A percentile compares a stretch with the other conserved stretches of the same genome.
phyloP scores from a whole-genome alignment of 2,329 filamentous ascomycete genomes.

The Pseudofabraea citricarpa region DNA sequence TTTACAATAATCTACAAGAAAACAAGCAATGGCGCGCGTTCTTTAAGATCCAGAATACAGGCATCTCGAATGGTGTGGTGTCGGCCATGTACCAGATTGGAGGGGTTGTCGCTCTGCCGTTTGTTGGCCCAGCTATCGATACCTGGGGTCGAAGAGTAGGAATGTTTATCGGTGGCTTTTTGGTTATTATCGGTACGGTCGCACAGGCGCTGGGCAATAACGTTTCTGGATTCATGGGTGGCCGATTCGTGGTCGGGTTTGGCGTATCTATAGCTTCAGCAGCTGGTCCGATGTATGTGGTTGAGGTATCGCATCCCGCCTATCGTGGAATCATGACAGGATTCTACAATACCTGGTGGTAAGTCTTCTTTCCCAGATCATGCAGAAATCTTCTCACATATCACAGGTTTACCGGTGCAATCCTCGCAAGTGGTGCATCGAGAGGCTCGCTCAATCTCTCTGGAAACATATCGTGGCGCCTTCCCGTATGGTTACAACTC shows the following conservation, averaged over 20 bases:
- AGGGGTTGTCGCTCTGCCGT: slow-evolving; percentile 39
- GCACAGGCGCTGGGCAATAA: slow-evolving; percentile 32
- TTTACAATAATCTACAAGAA: slow-evolving; percentile 42
- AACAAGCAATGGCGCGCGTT: slow-evolving; percentile 34
- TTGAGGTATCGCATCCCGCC: slow-evolving; percentile 39
- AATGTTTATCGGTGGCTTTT: slow-evolving; percentile 37
- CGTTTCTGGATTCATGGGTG: slow-evolving; percentile 39
- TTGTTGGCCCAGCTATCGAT: slow-evolving; percentile 41
- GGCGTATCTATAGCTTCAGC: slow-evolving; percentile 40
- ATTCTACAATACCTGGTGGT: slow-evolving; percentile 25
- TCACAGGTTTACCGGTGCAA: slow-evolving; percentile 44
- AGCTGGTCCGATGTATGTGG: slow-evolving; percentile 40
- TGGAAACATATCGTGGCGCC: slow-evolving; percentile 35
- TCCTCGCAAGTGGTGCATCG: slow-evolving; percentile 47
- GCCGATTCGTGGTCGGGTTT: slow-evolving; percentile 56
- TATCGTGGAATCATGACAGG: slow-evolving; percentile 36
- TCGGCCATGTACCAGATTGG: slow-evolving; percentile 47
- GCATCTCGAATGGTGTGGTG: slow-evolving; percentile 43
- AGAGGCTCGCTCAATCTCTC: slow-evolving; percentile 43
- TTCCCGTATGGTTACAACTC: slow-evolving; percentile 48
- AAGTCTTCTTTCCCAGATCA: background rate
- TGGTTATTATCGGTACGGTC: slow-evolving; percentile 39
- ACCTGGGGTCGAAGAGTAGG: slow-evolving; percentile 39
- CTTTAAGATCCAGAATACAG: slow-evolving; percentile 34
- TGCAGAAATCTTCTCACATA: slow-evolving; percentile 17